These are phyloP conservation scores for Penicillium argentinense DNA, from an alignment of 495 filamentous ascomycete species.

Conservation along the genomic window DNA sequence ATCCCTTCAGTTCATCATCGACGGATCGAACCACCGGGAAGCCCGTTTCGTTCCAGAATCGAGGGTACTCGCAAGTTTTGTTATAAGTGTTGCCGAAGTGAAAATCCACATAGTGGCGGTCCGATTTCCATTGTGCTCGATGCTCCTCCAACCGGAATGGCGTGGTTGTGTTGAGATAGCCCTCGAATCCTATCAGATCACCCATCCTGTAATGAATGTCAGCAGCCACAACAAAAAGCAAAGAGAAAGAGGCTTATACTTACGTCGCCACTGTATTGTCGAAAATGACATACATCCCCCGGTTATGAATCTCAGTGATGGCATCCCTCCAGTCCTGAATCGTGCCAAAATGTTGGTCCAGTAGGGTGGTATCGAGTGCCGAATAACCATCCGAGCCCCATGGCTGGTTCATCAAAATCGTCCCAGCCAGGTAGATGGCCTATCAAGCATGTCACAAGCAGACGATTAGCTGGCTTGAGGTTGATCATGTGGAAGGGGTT, in stretches of 20 bases:
- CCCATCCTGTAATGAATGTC: conserved; percentile 48
- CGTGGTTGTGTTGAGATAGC: conserved; percentile 63
- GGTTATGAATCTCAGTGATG: conserved; percentile 62
- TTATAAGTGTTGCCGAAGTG: conserved; percentile 58
- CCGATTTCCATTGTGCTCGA: conserved; percentile 57
- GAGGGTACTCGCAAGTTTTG: conserved; percentile 60
- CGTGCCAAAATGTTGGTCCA: conserved; percentile 68
- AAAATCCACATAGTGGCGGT: conserved; percentile 64
- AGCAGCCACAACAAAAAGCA: background rate
- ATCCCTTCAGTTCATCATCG: conserved; percentile 51
- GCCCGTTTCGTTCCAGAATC: conserved; percentile 68
- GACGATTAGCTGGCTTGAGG: background rate
- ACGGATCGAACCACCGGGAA: conserved; percentile 47
- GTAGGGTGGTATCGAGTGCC: conserved; percentile 67
- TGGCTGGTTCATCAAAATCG: conserved; percentile 67
- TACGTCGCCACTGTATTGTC: conserved; percentile 72
- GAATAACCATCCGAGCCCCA: conserved; percentile 70
- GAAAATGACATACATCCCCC: conserved; percentile 70
- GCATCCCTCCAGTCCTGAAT: conserved; percentile 63
- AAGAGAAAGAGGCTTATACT: conserved; percentile 24
- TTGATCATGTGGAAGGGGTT: background rate
- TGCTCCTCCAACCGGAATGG: conserved; percentile 60
- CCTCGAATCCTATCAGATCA: conserved; percentile 68
- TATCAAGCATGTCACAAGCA: conserved; percentile 15
- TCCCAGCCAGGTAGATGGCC: conserved; percentile 70